Evolutionary conservation across 768 basidiomycete species (phyloP), one percentile per base, ranked within the genome.

Genomic region (Suillus bovinus): DNA sequence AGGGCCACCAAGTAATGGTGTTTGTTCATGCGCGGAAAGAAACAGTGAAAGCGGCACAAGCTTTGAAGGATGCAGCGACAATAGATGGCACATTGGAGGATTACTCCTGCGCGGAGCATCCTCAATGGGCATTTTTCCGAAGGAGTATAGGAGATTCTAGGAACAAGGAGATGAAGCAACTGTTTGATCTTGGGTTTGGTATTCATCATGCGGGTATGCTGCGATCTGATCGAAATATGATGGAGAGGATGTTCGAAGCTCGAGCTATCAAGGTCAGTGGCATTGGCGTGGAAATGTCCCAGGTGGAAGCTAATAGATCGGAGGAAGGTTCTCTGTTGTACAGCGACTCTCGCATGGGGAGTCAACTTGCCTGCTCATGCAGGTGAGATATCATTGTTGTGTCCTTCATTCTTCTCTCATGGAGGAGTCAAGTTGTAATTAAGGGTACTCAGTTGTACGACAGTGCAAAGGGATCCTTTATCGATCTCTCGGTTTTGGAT

Each of bases 161-260:
- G 66, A 99, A 99, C 72, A 93, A 93, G 73, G 97, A 99, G 76
- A 94, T 99, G 95, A 96, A 91, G 73, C 86, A 91, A 67, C 81
- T 99, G 17, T 97, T 97, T 69, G 92, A 94, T 61, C 74, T 78
- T 64, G 97, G 97, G 5, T 96, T 99, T 71, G 97, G 96, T 13
- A 98, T 99, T 52, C 96, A 98, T 74, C 97, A 99, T 76, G 97
- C 97, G 41, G 97, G 97, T 4, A 99, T 99, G 97, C 76, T 99
- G 64, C 82, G 97, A 53, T 86, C 89, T 8, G 97, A 99, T 71
- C 82, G 97, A 66, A 98, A 94, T 72, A 85, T 98, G 81, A 95
- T 91, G 86, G 97, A 99, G 75, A 83, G 85, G 69, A 86, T 98
- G 86, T 99, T 99, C 64, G 91, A 91, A 69, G 89, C 90, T 17